Evolutionary conservation across 305 asterid genomes (phyloP).

Genomic region (Fraxinus paxiana): DNA sequence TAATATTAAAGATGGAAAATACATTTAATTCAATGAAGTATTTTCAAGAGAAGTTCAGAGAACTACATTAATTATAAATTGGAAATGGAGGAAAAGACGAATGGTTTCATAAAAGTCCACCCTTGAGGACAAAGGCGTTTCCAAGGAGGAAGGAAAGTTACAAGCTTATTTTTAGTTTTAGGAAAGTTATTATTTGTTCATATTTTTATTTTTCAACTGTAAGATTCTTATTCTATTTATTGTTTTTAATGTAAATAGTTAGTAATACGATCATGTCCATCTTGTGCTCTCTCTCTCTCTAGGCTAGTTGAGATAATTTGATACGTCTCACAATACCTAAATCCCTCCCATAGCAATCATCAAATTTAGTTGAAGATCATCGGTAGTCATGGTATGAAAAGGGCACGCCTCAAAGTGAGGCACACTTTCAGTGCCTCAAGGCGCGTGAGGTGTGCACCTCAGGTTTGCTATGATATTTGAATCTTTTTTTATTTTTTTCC

Average conservation of each 20-base stretch:
- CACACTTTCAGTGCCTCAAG: not conserved
- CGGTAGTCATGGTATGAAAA: not conserved
- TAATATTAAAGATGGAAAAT: not conserved
- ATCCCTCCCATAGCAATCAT: not conserved
- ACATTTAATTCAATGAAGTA: not conserved
- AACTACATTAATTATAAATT: not conserved
- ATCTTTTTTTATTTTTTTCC: too few species aligned
- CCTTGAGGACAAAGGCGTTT: not conserved
- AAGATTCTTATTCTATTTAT: not conserved
- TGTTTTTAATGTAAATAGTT: too few species aligned
- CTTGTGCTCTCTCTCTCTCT: not conserved
- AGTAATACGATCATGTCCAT: not conserved
- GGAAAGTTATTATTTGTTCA: not conserved
- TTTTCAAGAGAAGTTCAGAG: not conserved
- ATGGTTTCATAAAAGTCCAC: not conserved
- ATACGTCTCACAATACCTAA: constrained; percentile 29
- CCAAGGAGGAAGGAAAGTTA: not conserved
- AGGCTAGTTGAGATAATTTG: not conserved
- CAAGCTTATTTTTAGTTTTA: not conserved
- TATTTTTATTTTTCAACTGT: not conserved
- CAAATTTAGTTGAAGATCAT: not conserved
- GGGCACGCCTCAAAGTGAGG: not conserved
- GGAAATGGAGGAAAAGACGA: not conserved
- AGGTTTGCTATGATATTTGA: not conserved
- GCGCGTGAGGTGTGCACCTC: too few species aligned